Conservation (phyloP, 352 stramenopile genomes). For the Pythium utonaiense region DNA sequence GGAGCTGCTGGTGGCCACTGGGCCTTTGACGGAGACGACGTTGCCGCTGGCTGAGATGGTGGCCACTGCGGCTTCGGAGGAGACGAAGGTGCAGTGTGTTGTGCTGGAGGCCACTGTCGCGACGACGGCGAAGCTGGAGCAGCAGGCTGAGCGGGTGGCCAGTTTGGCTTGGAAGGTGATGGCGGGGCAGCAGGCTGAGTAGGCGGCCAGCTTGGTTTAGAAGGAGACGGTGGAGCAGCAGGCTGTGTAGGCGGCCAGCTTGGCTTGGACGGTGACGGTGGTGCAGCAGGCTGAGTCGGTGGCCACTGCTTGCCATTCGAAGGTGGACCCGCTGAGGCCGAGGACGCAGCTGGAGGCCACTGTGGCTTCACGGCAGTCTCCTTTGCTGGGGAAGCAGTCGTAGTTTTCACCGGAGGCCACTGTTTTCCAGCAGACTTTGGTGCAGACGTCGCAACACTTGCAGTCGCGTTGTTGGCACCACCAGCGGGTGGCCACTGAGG, state of each 20-base stretch:
- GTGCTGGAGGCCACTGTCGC: constrained; percentile 28
- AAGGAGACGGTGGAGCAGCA: constrained; percentile 16
- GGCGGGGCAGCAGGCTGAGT: constrained; percentile 16
- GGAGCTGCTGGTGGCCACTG: constrained; percentile 29
- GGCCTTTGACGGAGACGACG: constrained; percentile 10
- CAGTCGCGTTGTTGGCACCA: background rate
- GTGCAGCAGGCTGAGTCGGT: constrained; percentile 5
- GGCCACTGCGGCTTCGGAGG: constrained; percentile 23
- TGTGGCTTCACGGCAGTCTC: constrained; percentile 21
- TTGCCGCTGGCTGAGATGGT: constrained; percentile 7
- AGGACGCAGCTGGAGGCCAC: constrained; percentile 36
- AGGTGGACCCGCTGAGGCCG: constrained; percentile 1
- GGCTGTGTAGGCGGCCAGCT: constrained; percentile 35
- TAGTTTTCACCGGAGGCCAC: constrained; percentile 19
- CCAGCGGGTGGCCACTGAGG: constrained; percentile 28
- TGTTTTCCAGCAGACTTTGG: constrained; percentile 4
- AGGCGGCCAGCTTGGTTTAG: constrained; percentile 43
- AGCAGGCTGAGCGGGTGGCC: constrained; percentile 27
- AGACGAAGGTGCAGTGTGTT: background rate
- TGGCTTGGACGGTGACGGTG: constrained; percentile 24
- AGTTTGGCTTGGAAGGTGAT: constrained; percentile 37
- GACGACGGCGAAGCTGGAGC: constrained; percentile 18
- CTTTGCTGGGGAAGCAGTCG: constrained; percentile 18
- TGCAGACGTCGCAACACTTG: background rate
- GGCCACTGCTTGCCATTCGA: constrained; percentile 19